Base-by-base conservation (phyloP, 2,329 filamentous ascomycete genomes). In the Elsinoe australis region DNA sequence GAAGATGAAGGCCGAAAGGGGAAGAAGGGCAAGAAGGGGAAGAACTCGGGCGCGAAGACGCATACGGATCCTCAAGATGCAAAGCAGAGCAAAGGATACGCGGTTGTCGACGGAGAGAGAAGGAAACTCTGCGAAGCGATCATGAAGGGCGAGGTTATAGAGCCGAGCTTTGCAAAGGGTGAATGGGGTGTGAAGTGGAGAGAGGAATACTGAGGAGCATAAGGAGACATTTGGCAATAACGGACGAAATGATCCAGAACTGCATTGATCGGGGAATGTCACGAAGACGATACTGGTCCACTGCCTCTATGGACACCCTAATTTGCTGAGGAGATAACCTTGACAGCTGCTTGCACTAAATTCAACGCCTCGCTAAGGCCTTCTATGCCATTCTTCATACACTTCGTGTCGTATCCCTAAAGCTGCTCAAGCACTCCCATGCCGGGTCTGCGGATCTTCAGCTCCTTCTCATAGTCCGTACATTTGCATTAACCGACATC, bases 141-240 rank as follows among this genome's bases (percentile, higher is more conserved):
- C 2, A 79, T 80, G 75, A 67, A 70, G 32, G 75, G 74, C 1
- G 69, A 68, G 35, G 73, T 80, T 3, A 75, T 80, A 0, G 78
- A 81, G 58, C 70, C 75, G 3, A 76, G 73, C 50, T 81, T 74
- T 60, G 76, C 76, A 0, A 82, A 80, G 54, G 77, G 77, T 0
- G 71, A 80, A 36, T 81, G 76, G 77, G 68, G 67, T 0, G 68
- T 80, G 8, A 59, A 75, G 51, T 80, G 76, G 76, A 67, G 76
- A 51, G 75, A 78, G 50, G 55, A 56, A 17, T 22, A 7, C 15
- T 47, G 19, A 35, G 3, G 7, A 8, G 21, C 2, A 14, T n/a
- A 28, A 1, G 24, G 12, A 26, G 39, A 21, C 17, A 18, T 7
- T 35, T 35, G 32, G 19, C 7, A 33, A 10, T 10, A 33, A n/a